These are phyloP conservation scores for Lepidium africanum DNA, from an alignment of 345 rosid genomes.

Conservation along the genomic window DNA sequence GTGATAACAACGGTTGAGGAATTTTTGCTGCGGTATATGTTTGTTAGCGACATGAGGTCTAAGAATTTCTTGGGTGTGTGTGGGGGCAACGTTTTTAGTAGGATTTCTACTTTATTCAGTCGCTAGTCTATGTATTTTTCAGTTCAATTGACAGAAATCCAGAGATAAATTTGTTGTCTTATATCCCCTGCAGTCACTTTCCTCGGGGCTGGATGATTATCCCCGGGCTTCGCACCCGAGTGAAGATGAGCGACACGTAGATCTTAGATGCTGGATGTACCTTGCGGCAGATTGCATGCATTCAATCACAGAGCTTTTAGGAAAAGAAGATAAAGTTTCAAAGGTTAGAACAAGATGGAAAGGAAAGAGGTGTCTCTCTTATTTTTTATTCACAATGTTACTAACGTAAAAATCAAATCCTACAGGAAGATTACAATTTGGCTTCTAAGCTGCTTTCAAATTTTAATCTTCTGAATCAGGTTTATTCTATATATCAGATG, in stretches of 20 bases:
- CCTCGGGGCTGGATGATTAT: slow-evolving; percentile 95
- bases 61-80: neutral
- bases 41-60: neutral
- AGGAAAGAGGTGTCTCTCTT: neutral
- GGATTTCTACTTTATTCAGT: neutral
- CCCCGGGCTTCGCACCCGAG: slow-evolving; percentile 97
- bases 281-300: slow-evolving; percentile 91
- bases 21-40: neutral
- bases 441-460: slow-evolving; percentile 68
- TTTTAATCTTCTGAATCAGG: slow-evolving; percentile 77
- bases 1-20: neutral
- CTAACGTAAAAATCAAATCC: slow-evolving; percentile 7
- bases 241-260: slow-evolving; percentile 87
- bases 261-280: slow-evolving; percentile 99
- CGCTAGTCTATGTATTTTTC: neutral
- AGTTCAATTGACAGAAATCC: neutral
- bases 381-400: neutral
- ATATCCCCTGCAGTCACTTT: slow-evolving; percentile 22
- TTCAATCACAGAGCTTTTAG: slow-evolving; percentile 51
- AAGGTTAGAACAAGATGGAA: slow-evolving; percentile 36
- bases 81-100: neutral
- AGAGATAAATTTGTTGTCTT: neutral
- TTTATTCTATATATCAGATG: slow-evolving; percentile 17
- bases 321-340: slow-evolving; percentile 29
- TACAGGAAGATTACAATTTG: slow-evolving; percentile 60